Evolutionary conservation across 768 basidiomycete species (phyloP).

Genomic region (Hygrophoropsis aurantiaca): DNA sequence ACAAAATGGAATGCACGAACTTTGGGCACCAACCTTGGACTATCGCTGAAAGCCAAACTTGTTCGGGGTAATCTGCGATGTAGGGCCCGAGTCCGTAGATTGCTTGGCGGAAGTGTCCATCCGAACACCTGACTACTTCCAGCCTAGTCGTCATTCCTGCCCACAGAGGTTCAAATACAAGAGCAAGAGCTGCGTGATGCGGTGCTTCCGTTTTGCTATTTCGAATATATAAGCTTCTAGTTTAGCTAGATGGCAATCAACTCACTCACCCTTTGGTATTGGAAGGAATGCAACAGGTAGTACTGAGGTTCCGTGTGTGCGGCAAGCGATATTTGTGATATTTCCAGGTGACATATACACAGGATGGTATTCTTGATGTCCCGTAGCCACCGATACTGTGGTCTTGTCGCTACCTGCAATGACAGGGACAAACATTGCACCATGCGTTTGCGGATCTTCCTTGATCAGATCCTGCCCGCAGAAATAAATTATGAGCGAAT

Average conservation of each 20-base stretch:
- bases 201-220: no score
- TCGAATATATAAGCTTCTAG: no score
- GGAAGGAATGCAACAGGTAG: conserved; percentile 23
- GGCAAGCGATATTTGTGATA: conserved; percentile 14
- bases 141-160: no score
- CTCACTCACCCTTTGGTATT: conserved; percentile 32
- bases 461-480: conserved; percentile 29
- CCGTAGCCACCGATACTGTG: conserved; percentile 39
- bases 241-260: no score
- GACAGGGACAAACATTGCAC: conserved; percentile 31
- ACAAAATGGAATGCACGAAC: conserved; percentile 12
- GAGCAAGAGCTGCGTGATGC: no score
- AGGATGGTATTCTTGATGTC: conserved; percentile 39
- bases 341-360: conserved; percentile 31
- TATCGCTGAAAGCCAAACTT: conserved; percentile 19
- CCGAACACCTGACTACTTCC: no score
- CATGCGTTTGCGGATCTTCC: conserved; percentile 21
- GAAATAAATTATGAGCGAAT: not conserved
- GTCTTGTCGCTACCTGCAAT: conserved; percentile 42
- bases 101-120: conserved; percentile 24
- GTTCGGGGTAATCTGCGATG: conserved; percentile 30
- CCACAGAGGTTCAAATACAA: no score
- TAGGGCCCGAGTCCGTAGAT: conserved; percentile 28
- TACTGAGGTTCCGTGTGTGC: conserved; percentile 22
- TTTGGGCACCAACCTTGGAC: conserved; percentile 29